phyloP scores from a whole-genome alignment of 805 yeast genomes.

The Maudiozyma pseudohumilis region DNA sequence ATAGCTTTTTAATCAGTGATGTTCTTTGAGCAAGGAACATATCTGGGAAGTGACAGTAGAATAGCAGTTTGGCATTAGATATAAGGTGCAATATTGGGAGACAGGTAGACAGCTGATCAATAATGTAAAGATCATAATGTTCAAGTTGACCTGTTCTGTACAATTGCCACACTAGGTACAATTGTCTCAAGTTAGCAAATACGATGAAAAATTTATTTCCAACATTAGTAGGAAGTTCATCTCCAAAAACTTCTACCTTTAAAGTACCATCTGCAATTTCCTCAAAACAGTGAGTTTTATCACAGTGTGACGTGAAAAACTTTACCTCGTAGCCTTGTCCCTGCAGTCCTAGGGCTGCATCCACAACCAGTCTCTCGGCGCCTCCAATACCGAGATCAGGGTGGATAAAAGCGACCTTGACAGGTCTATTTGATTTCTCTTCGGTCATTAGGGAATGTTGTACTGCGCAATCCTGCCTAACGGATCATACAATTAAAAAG shows the following conservation, averaged over 20 bases:
- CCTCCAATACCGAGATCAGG: conserved; percentile 98
- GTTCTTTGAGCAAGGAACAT: conserved; percentile 57
- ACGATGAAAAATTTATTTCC: conserved; percentile 63
- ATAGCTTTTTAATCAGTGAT: conserved; percentile 46
- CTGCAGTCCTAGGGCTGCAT: conserved; percentile 84
- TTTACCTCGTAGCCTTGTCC: conserved; percentile 51
- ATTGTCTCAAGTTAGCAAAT: conserved; percentile 76
- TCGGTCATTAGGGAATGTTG: not conserved
- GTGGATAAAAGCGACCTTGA: conserved; percentile 72
- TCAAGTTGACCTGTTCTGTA: conserved; percentile 35
- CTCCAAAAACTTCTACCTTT: conserved; percentile 68
- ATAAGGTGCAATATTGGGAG: conserved; percentile 50
- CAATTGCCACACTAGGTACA: conserved; percentile 49
- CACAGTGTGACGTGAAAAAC: conserved; percentile 86
- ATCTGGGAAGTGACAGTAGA: conserved; percentile 97
- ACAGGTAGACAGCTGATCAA: conserved; percentile 83
- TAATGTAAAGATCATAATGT: conserved; percentile 60
- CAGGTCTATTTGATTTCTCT: not conserved
- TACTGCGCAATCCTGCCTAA: too few species aligned
- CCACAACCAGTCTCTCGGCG: conserved; percentile 94
- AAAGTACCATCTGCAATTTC: conserved; percentile 58
- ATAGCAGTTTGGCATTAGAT: conserved; percentile 44
- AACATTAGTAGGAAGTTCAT: conserved; percentile 65
- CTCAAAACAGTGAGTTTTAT: conserved; percentile 77
- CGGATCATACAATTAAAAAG: too few species aligned